Percentiles rank a stretch among this genome's conserved stretches.
These are phyloP conservation scores for Mucor mucedo DNA, from an alignment of 371 early-diverging fungal species.

Conservation along the genomic window DNA sequence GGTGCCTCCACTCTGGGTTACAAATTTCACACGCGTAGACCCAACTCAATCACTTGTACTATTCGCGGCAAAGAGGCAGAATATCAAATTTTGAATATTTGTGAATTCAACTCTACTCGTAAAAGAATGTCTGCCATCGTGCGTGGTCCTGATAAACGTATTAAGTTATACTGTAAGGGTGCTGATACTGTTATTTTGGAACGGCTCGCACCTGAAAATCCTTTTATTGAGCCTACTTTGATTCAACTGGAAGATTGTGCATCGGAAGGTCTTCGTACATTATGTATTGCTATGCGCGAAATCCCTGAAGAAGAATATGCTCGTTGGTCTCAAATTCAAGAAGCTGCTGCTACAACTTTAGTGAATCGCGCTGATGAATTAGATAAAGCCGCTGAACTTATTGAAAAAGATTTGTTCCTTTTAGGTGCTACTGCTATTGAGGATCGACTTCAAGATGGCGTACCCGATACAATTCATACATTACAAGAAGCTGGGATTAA, in stretches of 20 bases:
- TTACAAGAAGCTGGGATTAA: constrained; percentile 94
- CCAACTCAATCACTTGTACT: constrained; percentile 81
- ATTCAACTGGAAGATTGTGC: constrained; percentile 88
- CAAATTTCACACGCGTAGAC: constrained; percentile 81
- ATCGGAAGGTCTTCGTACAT: constrained; percentile 89
- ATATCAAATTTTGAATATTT: constrained; percentile 90
- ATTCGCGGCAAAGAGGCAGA: constrained; percentile 71
- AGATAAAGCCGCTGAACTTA: constrained; percentile 91
- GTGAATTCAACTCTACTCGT: constrained; percentile 97
- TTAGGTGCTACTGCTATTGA: constrained; percentile 99
- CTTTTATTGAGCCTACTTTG: constrained; percentile 79
- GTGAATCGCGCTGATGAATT: constrained; percentile 87
- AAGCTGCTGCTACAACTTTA: constrained; percentile 88
- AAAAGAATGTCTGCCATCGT: constrained; percentile 97
- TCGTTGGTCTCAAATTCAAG: constrained; percentile 83
- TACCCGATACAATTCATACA: constrained; percentile 95
- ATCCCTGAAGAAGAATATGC: constrained; percentile 88
- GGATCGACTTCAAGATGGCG: constrained; percentile 98
- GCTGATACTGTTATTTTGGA: constrained; percentile 98
- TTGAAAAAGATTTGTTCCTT: constrained; percentile 89
- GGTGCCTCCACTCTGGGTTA: constrained; percentile 77
- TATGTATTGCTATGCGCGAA: constrained; percentile 93
- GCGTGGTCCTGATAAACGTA: constrained; percentile 87
- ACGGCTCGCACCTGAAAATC: constrained; percentile 78
- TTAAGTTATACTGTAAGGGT: constrained; percentile 97